phyloP scores from a whole-genome alignment of 805 yeast species.

The Saccharomyces eubayanus region DNA sequence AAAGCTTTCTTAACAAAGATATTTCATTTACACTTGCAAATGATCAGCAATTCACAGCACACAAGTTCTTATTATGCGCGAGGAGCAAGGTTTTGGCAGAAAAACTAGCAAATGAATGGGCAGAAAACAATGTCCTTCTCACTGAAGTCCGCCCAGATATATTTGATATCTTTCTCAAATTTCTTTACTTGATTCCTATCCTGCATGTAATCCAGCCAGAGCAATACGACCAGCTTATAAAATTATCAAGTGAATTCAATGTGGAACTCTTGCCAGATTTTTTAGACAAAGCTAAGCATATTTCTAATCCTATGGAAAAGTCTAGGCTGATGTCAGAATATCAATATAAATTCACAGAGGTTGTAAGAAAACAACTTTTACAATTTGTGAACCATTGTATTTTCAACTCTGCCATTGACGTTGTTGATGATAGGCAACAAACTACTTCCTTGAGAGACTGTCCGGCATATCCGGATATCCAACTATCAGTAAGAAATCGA shows the following conservation, averaged over 20 bases:
- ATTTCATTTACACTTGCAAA: constrained; percentile 12
- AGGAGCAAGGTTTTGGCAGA: constrained; percentile 30
- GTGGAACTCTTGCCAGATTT: constrained; percentile 34
- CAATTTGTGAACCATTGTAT: constrained; percentile 21
- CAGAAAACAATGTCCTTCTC: not conserved
- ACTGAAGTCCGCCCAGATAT: constrained; percentile 8
- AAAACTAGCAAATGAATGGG: constrained; percentile 9
- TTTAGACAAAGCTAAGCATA: constrained; percentile 25
- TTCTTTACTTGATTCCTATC: constrained; percentile 34
- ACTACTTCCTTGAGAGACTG: not conserved
- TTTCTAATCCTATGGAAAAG: constrained; percentile 26
- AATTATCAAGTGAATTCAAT: constrained; percentile 30
- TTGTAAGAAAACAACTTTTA: constrained; percentile 21
- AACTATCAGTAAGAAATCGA: constrained; percentile 31
- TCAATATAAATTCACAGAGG: constrained; percentile 26
- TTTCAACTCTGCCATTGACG: constrained; percentile 5
- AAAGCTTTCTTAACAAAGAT: constrained; percentile 21
- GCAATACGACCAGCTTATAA: constrained; percentile 25
- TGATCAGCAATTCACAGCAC: constrained; percentile 21
- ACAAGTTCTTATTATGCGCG: constrained; percentile 37
- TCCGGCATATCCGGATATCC: constrained; percentile 39
- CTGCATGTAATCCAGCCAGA: constrained; percentile 30
- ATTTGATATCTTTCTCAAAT: constrained; percentile 25
- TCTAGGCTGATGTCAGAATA: constrained; percentile 29
- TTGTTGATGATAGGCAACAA: not conserved